phyloP scores from a whole-genome alignment of 495 filamentous ascomycete species.

The Penicillium parvum region DNA sequence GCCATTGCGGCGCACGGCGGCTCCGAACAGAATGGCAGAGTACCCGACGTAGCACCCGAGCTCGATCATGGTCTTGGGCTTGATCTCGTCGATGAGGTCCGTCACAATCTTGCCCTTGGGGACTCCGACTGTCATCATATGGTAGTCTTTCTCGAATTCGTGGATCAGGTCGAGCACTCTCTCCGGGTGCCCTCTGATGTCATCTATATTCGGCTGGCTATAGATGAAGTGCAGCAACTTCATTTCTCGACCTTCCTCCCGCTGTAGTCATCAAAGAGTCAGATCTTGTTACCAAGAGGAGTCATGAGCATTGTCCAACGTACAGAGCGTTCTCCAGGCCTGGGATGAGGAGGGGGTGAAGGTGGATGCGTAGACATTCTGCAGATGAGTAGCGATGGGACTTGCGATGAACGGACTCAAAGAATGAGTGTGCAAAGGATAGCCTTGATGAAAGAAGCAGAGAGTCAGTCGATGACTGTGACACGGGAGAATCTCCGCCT shows the following conservation, averaged over 20 bases:
- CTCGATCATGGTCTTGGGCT: slow-evolving; percentile 69
- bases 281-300: background rate
- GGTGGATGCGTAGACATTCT: slow-evolving; percentile 2
- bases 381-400: background rate
- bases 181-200: slow-evolving; percentile 59
- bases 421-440: too few relatives aligned
- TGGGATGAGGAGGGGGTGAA: slow-evolving; percentile 9
- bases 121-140: slow-evolving; percentile 73
- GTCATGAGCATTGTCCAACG: background rate
- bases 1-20: slow-evolving; percentile 53
- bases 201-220: slow-evolving; percentile 49
- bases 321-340: slow-evolving; percentile 11
- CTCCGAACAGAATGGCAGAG: slow-evolving; percentile 67
- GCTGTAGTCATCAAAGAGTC: slow-evolving; percentile 5
- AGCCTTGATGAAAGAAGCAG: too few relatives aligned
- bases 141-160: slow-evolving; percentile 60
- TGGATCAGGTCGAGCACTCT: slow-evolving; percentile 67
- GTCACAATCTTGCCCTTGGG: slow-evolving; percentile 65
- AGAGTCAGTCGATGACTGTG: background rate
- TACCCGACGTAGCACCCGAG: slow-evolving; percentile 81
- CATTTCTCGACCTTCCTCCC: slow-evolving; percentile 68
- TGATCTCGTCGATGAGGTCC: slow-evolving; percentile 57
- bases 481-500: background rate
- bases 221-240: slow-evolving; percentile 69
- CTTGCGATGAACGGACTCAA: too few relatives aligned